phyloP scores from a whole-genome alignment of 345 rosid genomes.

The Gossypium ekmanianum region DNA sequence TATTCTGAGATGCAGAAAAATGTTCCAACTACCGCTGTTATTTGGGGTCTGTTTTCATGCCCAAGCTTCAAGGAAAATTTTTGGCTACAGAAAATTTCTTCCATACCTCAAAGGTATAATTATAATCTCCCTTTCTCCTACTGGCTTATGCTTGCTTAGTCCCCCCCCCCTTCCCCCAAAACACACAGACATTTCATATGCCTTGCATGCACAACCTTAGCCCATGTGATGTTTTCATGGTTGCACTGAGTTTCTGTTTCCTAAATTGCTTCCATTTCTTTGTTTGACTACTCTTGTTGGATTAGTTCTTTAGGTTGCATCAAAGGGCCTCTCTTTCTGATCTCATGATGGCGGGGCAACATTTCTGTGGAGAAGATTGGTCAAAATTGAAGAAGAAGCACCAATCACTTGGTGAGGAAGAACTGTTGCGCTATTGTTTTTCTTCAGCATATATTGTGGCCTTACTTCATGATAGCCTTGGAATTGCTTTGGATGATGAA shows the following conservation, averaged over 20 bases:
- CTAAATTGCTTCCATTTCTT: slow-evolving; percentile 6
- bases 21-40: slow-evolving; percentile 55
- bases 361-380: slow-evolving; percentile 84
- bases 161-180: not conserved
- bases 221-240: slow-evolving; percentile 1
- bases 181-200: not conserved
- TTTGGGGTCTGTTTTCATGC: slow-evolving; percentile 73
- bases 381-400: slow-evolving; percentile 53
- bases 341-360: slow-evolving; percentile 59
- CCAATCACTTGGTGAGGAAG: slow-evolving; percentile 54
- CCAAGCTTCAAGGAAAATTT: slow-evolving; percentile 74
- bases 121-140: not conserved
- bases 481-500: slow-evolving; percentile 43
- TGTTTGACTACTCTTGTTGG: slow-evolving; percentile 17
- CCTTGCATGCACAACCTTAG: not conserved
- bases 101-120: slow-evolving; percentile 75
- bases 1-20: slow-evolving; percentile 46
- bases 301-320: slow-evolving; percentile 70
- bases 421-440: slow-evolving; percentile 70
- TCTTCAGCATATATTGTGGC: slow-evolving; percentile 88
- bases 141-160: not conserved
- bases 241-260: not conserved
- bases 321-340: slow-evolving; percentile 58
- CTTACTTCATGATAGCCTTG: slow-evolving; percentile 85
- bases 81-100: slow-evolving; percentile 86